Base-by-base conservation (phyloP, 768 basidiomycete genomes). In the Crepidotus variabilis region DNA sequence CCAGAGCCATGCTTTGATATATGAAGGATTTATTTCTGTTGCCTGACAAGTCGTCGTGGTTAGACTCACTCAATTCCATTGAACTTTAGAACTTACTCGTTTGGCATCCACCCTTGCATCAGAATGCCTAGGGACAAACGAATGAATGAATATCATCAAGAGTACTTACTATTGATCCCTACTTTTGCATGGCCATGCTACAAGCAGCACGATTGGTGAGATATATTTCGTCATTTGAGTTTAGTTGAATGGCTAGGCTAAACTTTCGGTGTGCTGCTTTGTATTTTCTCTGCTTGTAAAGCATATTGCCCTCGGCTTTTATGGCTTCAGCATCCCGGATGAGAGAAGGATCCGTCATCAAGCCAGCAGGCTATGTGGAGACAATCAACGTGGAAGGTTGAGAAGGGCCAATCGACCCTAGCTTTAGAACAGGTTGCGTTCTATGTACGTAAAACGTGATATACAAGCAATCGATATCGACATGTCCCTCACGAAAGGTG, bases 61-160 rank as follows among this genome's bases (percentile, higher is more conserved):
- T 16, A 43, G 18, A 11, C 13, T 43, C 5, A 11, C 18, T 43
- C 13, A 14, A 11, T 43, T 11, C 39, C 4, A 11, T 43, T 20
- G 39, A 43, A 43, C 39, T 5, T 14, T 2, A 43, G 18, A 11
- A 43, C 39, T 3, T 20, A 55, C 54, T 47, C 48, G 47, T 39
- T 16, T 55, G 33, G 54, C 54, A 10, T 55, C 54, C 14, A 34
- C 49, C 49, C 33, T 47, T 23, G 54, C 35, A 6, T 55, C 54
- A 24, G 36, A 33, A 50, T n/a, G n/a, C 39, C 54, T 55, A 35
- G 16, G 36, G 6, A 55, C 34, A 24, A 22, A 21, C 18, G 34
- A 18, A 35, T n/a, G 34, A 20, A 49, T 23, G 18, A 13, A 20
- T n/a, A 34, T 43, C 39, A 43, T 43, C 11, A 3, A 43, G 7